Base-by-base conservation (phyloP, 139 green algal genomes). In the Spirogloea muscicola region DNA sequence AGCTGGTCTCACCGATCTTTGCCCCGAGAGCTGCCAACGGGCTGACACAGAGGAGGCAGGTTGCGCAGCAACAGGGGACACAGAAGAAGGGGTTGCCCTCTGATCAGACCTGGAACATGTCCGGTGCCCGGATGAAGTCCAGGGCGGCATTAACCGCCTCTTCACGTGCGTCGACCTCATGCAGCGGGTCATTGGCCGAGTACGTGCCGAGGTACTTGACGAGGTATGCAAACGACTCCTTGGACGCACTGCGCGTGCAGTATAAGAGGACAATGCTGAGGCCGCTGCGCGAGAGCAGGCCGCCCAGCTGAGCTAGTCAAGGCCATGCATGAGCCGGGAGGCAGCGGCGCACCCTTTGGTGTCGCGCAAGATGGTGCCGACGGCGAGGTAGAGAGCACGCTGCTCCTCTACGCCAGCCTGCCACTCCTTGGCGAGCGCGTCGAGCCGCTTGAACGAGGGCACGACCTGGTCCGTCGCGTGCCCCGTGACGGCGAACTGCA, bases 181-280 rank as follows among this genome's bases (percentile, higher is more conserved):
- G 13, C 5, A 25, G 9, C n/a, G 68, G 16, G 9, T 76, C 68
- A 5, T 76, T 7, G 7, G 13, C 58, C 5, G 5, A 25, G 27
- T 74, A 76, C 4, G 58, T 76, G 16, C 10, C 25, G 33, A 76
- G 68, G 55, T 72, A 76, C 58, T 76, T 76, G 29, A 76, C 16
- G 10, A 76, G 57, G 58, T 52, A 78, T 57, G 38, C 3, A 25
- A 75, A 75, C 21, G 61, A 41, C 4, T 78, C 59, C 39, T 64
- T 78, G 25, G 61, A 21, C n/a, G n/a, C n/a, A n/a, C n/a, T n/a
- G n/a, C n/a, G n/a, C n/a, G n/a, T n/a, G n/a, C n/a, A n/a, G n/a
- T n/a, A n/a, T n/a, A n/a, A n/a, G n/a, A n/a, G n/a, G n/a, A n/a
- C n/a, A n/a, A n/a, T n/a, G n/a, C n/a, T n/a, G n/a, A n/a, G n/a